These are phyloP conservation scores for Asterella californica DNA, from an alignment of 225 moss, liverwort and hornwort genomes.

Conservation along the genomic window DNA sequence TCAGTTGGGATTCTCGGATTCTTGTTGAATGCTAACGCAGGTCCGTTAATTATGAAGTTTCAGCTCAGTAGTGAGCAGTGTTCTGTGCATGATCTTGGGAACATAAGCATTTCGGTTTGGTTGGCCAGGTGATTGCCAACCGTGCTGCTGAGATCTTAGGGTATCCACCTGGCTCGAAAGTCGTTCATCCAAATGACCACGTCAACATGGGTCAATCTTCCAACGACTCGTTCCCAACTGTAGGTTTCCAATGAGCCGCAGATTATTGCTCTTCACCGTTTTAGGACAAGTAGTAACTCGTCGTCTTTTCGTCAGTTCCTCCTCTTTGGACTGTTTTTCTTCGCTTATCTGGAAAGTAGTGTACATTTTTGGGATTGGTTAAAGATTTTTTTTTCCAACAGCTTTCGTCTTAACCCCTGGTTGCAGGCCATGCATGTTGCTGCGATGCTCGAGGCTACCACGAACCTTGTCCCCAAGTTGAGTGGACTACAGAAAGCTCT, in stretches of 20 bases:
- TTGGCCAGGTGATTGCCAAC: constrained; percentile 85
- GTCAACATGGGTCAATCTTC: constrained; percentile 99
- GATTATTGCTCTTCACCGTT: not conserved
- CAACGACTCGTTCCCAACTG: constrained; percentile 95
- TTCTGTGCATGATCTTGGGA: not conserved
- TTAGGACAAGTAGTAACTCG: not conserved
- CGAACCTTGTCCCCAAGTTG: constrained; percentile 70
- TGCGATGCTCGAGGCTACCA: constrained; percentile 65
- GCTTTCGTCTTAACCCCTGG: not conserved
- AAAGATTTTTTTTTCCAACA: not conserved
- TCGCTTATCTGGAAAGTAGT: not conserved
- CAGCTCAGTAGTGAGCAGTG: not conserved
- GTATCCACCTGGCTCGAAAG: constrained; percentile 68
- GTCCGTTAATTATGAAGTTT: not conserved
- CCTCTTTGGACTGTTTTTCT: not conserved
- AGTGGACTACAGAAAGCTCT: constrained; percentile 69
- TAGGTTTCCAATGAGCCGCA: constrained; percentile 33
- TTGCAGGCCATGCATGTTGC: constrained; percentile 96
- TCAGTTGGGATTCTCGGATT: too few species aligned
- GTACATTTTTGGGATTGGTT: not conserved
- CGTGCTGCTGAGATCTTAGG: constrained; percentile 92
- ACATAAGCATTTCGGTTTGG: not conserved
- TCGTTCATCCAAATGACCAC: constrained; percentile 91
- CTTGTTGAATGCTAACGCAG: too few species aligned
- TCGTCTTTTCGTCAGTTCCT: not conserved